A percentile compares a stretch with the other conserved stretches of the same genome.
These are phyloP conservation scores for Mycena metata DNA, from an alignment of 768 basidiomycete species.

Conservation along the genomic window DNA sequence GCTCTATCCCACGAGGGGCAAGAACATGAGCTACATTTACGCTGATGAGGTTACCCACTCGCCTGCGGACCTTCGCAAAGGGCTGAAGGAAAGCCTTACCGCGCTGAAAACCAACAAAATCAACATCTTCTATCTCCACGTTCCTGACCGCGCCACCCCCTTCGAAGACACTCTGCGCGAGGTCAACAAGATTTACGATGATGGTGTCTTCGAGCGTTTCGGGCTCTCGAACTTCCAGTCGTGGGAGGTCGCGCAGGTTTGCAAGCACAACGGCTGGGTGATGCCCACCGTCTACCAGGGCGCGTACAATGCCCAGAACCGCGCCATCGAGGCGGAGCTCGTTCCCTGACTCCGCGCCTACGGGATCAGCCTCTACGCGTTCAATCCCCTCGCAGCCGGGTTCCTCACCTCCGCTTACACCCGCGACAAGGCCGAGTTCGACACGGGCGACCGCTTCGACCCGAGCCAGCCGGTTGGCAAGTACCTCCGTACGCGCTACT, in stretches of 20 bases:
- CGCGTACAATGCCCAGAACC: conserved; percentile 39
- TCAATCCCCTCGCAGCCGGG: conserved; percentile 61
- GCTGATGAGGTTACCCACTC: conserved; percentile 15
- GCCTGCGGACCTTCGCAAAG: conserved; percentile 37
- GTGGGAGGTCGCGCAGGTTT: conserved; percentile 51
- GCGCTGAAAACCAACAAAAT: conserved; percentile 57
- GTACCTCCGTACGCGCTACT: neutral
- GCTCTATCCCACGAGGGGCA: conserved; percentile 51
- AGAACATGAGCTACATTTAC: conserved; percentile 15
- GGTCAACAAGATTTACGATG: conserved; percentile 55
- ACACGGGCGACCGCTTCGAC: conserved; percentile 51
- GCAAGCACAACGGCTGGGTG: conserved; percentile 58
- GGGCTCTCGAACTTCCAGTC: conserved; percentile 62
- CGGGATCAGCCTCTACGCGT: conserved; percentile 56
- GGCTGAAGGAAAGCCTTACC: conserved; percentile 53
- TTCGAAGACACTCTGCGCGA: conserved; percentile 59
- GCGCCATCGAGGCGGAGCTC: conserved; percentile 38
- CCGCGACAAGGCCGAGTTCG: conserved; percentile 36
- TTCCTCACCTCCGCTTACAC: conserved; percentile 57
- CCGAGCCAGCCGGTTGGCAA: conserved; percentile 38
- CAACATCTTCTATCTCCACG: conserved; percentile 56
- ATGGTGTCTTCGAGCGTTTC: conserved; percentile 60
- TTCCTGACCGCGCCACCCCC: conserved; percentile 60
- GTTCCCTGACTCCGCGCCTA: conserved; percentile 57
- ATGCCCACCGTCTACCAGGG: conserved; percentile 61